A percentile compares a stretch with the other conserved stretches of the same genome.
These are phyloP conservation scores for Cryptococcus hybrid DNA, from an alignment of 1,284 basidiomycete species.

Conservation along the genomic window DNA sequence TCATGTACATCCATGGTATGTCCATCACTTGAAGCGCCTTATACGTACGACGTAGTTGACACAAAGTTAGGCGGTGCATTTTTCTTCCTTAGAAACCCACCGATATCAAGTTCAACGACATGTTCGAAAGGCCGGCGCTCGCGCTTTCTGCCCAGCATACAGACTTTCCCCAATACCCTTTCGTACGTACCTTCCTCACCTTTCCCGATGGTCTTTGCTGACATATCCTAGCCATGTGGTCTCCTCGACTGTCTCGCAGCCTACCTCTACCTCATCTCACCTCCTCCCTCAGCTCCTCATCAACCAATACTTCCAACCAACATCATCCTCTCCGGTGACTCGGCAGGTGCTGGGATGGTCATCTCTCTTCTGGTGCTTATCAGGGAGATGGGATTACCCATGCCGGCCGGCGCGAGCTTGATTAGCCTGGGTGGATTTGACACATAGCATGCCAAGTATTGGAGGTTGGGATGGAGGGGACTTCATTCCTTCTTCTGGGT, in stretches of 20 bases:
- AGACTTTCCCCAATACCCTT: conserved; percentile 86
- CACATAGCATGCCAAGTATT: conserved; percentile 89
- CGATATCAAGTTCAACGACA: conserved; percentile 82
- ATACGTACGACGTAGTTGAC: background rate
- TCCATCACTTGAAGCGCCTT: conserved; percentile 1
- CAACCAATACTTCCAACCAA: conserved; percentile 72
- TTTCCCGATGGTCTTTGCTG: background rate
- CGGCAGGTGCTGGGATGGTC: conserved; percentile 85
- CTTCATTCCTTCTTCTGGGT: conserved; percentile 42
- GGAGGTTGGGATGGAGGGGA: conserved; percentile 41
- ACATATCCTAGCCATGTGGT: conserved; percentile 49
- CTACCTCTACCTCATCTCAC: conserved; percentile 66
- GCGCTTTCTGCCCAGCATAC: conserved; percentile 76
- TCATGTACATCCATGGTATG: conserved; percentile 49
- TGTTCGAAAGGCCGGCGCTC: conserved; percentile 83
- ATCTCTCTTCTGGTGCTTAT: conserved; percentile 83
- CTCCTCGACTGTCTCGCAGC: conserved; percentile 50
- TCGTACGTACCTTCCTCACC: conserved; percentile 62
- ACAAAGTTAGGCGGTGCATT: conserved; percentile 42
- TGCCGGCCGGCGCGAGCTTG: conserved; percentile 78
- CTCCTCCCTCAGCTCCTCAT: conserved; percentile 64
- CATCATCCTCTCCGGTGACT: conserved; percentile 85
- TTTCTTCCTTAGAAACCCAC: conserved; percentile 38
- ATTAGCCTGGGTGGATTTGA: conserved; percentile 89
- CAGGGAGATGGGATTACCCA: conserved; percentile 76